These are phyloP conservation scores for Moricandia moricandioides DNA, from an alignment of 345 rosid species.

Conservation along the genomic window DNA sequence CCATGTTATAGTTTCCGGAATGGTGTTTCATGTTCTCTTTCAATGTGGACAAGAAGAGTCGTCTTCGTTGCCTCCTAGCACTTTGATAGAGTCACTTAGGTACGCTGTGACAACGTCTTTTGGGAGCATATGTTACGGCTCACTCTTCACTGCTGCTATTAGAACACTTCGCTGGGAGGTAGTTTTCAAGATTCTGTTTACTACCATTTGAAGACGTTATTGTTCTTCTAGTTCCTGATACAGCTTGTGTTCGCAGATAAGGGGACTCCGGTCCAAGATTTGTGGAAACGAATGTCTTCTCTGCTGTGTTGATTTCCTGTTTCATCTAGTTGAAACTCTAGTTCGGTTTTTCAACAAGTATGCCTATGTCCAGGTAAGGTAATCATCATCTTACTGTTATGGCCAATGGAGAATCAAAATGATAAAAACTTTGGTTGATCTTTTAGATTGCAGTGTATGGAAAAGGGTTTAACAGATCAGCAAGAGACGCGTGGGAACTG, in stretches of 20 bases:
- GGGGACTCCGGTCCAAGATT: constrained; percentile 92
- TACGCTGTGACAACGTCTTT: constrained; percentile 90
- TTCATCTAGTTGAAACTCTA: constrained; percentile 94
- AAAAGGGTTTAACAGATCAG: constrained; percentile 87
- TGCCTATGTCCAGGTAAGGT: constrained; percentile 86
- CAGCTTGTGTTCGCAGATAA: constrained; percentile 49
- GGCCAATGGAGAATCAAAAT: constrained; percentile 2
- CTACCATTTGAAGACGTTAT: background rate
- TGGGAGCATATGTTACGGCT: constrained; percentile 97
- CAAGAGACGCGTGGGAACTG: constrained; percentile 97
- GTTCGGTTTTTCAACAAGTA: constrained; percentile 96
- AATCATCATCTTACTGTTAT: background rate
- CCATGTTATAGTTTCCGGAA: constrained; percentile 93
- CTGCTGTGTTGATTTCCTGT: constrained; percentile 89
- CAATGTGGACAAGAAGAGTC: constrained; percentile 78
- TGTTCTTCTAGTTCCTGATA: background rate
- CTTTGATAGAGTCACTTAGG: constrained; percentile 61
- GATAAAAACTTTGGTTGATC: background rate
- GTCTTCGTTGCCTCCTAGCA: constrained; percentile 66
- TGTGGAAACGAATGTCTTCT: constrained; percentile 94
- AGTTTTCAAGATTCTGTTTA: constrained; percentile 7
- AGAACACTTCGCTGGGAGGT: constrained; percentile 98
- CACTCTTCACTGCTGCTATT: constrained; percentile 94
- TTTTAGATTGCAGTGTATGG: constrained; percentile 83
- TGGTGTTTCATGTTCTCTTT: constrained; percentile 87